Evolutionary conservation across 345 rosid species (phyloP).

Genomic region (Gossypium bickii): DNA sequence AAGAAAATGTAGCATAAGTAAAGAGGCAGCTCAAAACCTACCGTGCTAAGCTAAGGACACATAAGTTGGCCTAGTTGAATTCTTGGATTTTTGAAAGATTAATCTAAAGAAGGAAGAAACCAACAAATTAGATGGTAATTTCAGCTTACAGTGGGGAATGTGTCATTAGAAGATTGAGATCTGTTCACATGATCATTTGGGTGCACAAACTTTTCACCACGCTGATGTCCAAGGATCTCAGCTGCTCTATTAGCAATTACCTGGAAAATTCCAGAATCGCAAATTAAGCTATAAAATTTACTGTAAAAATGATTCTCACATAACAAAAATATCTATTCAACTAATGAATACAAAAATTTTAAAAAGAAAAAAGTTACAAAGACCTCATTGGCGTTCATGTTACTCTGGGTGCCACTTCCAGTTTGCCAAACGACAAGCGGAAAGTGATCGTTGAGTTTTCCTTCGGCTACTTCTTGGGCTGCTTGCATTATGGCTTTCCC

Average conservation of each 20-base stretch:
- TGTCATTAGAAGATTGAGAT: constrained; percentile 94
- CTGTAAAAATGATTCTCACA: background rate
- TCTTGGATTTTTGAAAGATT: background rate
- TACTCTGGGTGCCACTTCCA: constrained; percentile 98
- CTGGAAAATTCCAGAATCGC: constrained; percentile 30
- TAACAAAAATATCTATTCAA: background rate
- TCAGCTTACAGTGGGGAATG: constrained; percentile 84
- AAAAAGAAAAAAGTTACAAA: background rate
- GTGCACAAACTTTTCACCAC: constrained; percentile 85
- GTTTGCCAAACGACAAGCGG: constrained; percentile 98
- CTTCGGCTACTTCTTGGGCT: constrained; percentile 89
- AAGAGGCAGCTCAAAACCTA: background rate
- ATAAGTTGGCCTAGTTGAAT: background rate
- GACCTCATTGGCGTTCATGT: constrained; percentile 98
- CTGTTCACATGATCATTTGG: constrained; percentile 98
- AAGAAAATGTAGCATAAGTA: constrained; percentile 11
- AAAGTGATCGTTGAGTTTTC: constrained; percentile 79
- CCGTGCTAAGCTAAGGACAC: background rate
- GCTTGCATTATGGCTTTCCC: constrained; percentile 95
- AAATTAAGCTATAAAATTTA: constrained; percentile 1
- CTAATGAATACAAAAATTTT: background rate
- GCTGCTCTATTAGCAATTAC: constrained; percentile 98
- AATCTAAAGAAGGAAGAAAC: background rate
- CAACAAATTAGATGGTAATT: constrained; percentile 15
- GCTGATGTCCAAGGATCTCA: constrained; percentile 85